These are phyloP conservation scores for Yamadazyma jaroonii DNA, from an alignment of 1,139 yeast genomes.

Conservation along the genomic window DNA sequence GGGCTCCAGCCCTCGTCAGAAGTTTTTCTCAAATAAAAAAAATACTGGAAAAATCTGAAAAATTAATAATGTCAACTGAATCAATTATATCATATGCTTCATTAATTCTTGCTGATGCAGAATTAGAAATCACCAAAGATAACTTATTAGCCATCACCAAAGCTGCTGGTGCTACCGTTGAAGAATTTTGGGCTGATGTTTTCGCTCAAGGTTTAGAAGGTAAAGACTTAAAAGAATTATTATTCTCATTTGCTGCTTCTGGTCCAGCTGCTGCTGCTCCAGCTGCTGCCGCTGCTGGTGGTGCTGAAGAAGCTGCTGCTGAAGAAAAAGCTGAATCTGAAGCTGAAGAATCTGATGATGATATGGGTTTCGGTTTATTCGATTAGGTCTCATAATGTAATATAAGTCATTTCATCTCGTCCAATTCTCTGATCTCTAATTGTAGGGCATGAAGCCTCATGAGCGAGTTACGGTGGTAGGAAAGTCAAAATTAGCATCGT, in stretches of 20 bases:
- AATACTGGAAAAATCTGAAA: neutral
- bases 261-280: conserved; percentile 42
- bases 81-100: conserved; percentile 87
- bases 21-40: neutral
- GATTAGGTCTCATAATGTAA: conserved; percentile 27
- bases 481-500: too few species aligned
- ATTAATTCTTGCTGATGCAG: conserved; percentile 97
- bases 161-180: conserved; percentile 90
- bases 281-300: conserved; percentile 60
- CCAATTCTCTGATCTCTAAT: neutral
- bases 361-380: conserved; percentile 68
- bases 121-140: conserved; percentile 90
- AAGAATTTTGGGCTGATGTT: conserved; percentile 88
- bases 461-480: neutral
- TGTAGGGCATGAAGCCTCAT: neutral
- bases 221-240: conserved; percentile 88
- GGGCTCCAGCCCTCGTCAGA: conserved; percentile 1
- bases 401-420: neutral
- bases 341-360: conserved; percentile 76
- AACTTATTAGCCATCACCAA: conserved; percentile 80
- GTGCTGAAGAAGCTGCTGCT: conserved; percentile 50
- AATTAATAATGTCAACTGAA: conserved; percentile 45
- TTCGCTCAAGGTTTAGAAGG: conserved; percentile 98
- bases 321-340: conserved; percentile 59
- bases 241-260: conserved; percentile 69